Conservation (phyloP, 768 basidiomycete genomes). For the Coprinopsis strossmayeri region DNA sequence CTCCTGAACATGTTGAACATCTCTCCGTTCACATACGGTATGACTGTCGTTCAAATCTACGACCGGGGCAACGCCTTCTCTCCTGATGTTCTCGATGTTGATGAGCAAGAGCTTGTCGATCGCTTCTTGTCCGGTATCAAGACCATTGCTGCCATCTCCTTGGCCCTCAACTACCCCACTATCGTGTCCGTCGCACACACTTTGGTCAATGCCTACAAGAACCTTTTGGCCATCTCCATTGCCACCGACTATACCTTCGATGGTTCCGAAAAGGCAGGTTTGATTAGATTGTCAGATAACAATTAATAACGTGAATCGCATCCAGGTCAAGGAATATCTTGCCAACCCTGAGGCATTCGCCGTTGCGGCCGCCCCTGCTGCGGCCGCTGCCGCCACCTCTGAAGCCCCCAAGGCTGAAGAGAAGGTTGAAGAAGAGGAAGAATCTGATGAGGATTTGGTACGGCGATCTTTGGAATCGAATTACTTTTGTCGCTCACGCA, state of each 20-base stretch:
- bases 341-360: constrained; percentile 99
- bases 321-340: constrained; percentile 80
- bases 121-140: constrained; percentile 92
- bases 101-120: constrained; percentile 85
- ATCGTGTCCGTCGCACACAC: constrained; percentile 91
- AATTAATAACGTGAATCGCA: neutral
- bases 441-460: constrained; percentile 88
- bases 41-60: constrained; percentile 96
- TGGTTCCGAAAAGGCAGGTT: constrained; percentile 80
- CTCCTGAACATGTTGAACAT: constrained; percentile 99
- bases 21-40: constrained; percentile 99
- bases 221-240: constrained; percentile 83
- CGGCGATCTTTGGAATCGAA: neutral
- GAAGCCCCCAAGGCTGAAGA: constrained; percentile 59
- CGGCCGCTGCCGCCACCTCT: constrained; percentile 47
- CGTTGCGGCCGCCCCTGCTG: constrained; percentile 62
- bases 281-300: constrained; percentile 10
- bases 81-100: constrained; percentile 86
- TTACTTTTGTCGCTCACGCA: constrained; percentile 14
- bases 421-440: constrained; percentile 80
- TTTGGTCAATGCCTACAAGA: constrained; percentile 99
- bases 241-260: constrained; percentile 94
- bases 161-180: constrained; percentile 95
- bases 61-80: constrained; percentile 91
- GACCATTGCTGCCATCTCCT: constrained; percentile 91